Evolutionary conservation across 2,329 filamentous ascomycete genomes (phyloP).

Genomic region (Penicillium olsonii): DNA sequence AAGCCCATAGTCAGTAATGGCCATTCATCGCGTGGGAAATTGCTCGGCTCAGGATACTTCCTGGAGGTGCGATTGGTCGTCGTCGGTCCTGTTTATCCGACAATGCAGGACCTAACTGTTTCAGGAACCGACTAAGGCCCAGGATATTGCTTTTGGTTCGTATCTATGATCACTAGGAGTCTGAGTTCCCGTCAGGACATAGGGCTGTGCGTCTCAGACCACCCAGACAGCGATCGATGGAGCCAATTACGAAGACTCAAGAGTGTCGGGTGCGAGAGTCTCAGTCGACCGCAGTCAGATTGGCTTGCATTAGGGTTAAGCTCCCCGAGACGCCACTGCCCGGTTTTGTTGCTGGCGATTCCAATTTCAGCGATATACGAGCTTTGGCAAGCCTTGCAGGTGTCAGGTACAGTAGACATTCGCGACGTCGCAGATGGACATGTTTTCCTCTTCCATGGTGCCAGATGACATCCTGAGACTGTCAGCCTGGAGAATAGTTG

Average conservation of each 20-base stretch:
- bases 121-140: background rate
- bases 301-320: conserved; percentile 4
- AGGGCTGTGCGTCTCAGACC: conserved; percentile 1
- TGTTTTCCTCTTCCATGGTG: background rate
- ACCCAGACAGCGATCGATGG: background rate
- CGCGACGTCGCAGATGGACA: background rate
- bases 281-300: background rate
- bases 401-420: background rate
- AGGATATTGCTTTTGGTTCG: background rate
- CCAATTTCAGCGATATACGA: conserved; percentile 2
- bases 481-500: background rate
- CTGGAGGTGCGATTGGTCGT: background rate
- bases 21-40: background rate
- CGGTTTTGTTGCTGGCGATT: background rate
- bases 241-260: background rate
- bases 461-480: background rate
- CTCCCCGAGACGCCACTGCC: conserved; percentile 1
- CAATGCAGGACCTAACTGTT: background rate
- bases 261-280: background rate
- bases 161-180: background rate
- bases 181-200: background rate
- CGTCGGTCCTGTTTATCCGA: background rate
- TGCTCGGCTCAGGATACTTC: background rate
- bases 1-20: background rate
- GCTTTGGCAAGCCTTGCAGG: background rate